phyloP scores from a whole-genome alignment of 768 basidiomycete genomes.

The Pluteus cervinus region DNA sequence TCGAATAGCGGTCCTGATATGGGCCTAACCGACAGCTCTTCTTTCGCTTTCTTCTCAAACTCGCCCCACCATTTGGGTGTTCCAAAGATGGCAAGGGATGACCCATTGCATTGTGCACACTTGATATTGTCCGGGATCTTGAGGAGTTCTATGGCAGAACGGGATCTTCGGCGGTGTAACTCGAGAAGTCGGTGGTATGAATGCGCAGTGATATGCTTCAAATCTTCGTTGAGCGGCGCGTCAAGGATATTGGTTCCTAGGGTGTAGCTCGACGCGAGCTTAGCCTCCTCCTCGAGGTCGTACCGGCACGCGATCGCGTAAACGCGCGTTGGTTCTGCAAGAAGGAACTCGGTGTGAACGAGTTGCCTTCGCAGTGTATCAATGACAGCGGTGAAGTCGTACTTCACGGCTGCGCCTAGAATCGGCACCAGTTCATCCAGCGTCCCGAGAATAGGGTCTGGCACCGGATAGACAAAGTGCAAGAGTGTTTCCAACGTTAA shows the following conservation, averaged over 20 bases:
- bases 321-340: constrained; percentile 48
- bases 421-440: constrained; percentile 49
- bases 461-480: constrained; percentile 56
- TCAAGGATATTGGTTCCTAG: constrained; percentile 48
- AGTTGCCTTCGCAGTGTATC: constrained; percentile 45
- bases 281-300: constrained; percentile 58
- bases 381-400: constrained; percentile 48
- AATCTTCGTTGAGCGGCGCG: constrained; percentile 53
- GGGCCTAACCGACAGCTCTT: constrained; percentile 52
- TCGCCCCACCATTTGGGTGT: constrained; percentile 68
- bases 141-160: constrained; percentile 42
- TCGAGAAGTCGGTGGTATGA: constrained; percentile 60
- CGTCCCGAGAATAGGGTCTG: constrained; percentile 42
- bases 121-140: constrained; percentile 42
- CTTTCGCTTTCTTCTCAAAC: constrained; percentile 49
- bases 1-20: constrained; percentile 56
- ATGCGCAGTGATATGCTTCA: constrained; percentile 61
- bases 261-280: constrained; percentile 53
- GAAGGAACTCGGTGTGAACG: constrained; percentile 41
- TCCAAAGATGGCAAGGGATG: constrained; percentile 32
- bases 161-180: constrained; percentile 49
- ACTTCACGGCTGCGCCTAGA: constrained; percentile 55
- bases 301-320: constrained; percentile 68
- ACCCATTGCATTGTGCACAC: constrained; percentile 66
- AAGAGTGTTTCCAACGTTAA: constrained; percentile 43